Evolutionary conservation across 23 red algal species (phyloP).

Genomic region (Gracilaria gracilis): DNA sequence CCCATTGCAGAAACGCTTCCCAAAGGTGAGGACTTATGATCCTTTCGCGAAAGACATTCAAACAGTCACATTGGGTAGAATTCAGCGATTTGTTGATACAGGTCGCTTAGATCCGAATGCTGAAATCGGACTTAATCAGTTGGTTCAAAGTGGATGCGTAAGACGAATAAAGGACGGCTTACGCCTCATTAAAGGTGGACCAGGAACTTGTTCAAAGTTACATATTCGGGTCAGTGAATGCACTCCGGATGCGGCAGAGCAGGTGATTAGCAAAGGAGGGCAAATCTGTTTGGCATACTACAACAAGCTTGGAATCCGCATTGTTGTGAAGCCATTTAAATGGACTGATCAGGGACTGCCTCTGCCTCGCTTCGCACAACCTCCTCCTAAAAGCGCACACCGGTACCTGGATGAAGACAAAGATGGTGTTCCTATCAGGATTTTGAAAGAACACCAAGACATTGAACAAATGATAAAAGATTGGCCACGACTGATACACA

Average conservation of each 20-base stretch:
- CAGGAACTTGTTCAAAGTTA: conserved; percentile 3
- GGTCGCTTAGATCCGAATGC: conserved; percentile 60
- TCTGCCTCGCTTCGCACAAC: conserved; percentile 69
- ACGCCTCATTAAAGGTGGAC: conserved; percentile 28
- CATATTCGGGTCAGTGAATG: conserved; percentile 59
- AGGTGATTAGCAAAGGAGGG: conserved; percentile 63
- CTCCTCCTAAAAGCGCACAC: conserved; percentile 73
- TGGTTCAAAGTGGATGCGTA: conserved; percentile 62
- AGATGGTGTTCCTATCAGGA: conserved; percentile 59
- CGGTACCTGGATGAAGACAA: conserved; percentile 53
- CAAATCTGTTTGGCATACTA: conserved; percentile 75
- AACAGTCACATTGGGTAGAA: conserved; percentile 59
- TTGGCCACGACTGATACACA: conserved; percentile 48
- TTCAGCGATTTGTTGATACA: conserved; percentile 80
- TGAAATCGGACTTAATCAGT: conserved; percentile 52
- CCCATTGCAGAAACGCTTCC: conserved; percentile 87
- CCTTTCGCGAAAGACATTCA: conserved; percentile 44
- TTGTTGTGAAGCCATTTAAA: conserved; percentile 75
- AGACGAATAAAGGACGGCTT: conserved; percentile 57
- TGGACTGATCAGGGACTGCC: conserved; percentile 60
- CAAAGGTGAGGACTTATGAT: conserved; percentile 61
- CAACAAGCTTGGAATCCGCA: conserved; percentile 73
- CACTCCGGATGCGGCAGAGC: conserved; percentile 48
- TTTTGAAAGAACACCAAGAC: conserved; percentile 32
- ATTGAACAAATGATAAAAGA: conserved; percentile 51